Base-by-base conservation (phyloP, 148 eudicot species). In the Rhododendron williamsianum region DNA sequence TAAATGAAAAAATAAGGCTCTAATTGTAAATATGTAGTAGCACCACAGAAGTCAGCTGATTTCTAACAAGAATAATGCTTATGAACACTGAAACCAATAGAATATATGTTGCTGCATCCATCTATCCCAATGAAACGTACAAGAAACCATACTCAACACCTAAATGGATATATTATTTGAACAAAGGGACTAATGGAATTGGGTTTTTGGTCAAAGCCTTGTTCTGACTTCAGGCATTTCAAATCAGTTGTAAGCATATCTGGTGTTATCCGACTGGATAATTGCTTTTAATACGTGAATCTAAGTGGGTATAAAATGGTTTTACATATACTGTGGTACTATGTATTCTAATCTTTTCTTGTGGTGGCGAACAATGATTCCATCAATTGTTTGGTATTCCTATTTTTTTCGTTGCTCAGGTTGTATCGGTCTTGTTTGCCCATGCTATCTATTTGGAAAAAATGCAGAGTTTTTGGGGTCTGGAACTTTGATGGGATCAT, bases 391-490 rank as follows among this genome's bases (percentile, higher is more conserved):
- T 6, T 74, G 78, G 76, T 84, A 76, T 73, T 87, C 56, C 15
- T 13, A 21, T 79, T 78, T 83, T 41, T 49, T 23, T 54, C 38
- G 46, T 23, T 76, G 76, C 85, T 84, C 92, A 94, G 98, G 98
- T 84, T 92, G 86, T 80, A 78, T 96, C 56, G 98, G 98, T 81
- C 89, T 90, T 60, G 41, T 92, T 76, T 96, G 98, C 90, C 98
- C 98, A 2, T 96, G 98, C 91, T 96, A 88, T 91, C 89, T 96
- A 35, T 95, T 96, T 86, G 98, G 91, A 27, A 92, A 92, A 87
- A 96, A 96, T 90, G 98, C 96, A 0, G 92, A 92, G 88, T 87
- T 89, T 87, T 84, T 96, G 92, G 98, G 98, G 63, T 93, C 98
- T 60, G 93, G 90, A 85, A 93, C 94, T 49, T 87, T 92, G 10